Conservation (phyloP, 495 filamentous ascomycete genomes). For the Daldinia concentrica region DNA sequence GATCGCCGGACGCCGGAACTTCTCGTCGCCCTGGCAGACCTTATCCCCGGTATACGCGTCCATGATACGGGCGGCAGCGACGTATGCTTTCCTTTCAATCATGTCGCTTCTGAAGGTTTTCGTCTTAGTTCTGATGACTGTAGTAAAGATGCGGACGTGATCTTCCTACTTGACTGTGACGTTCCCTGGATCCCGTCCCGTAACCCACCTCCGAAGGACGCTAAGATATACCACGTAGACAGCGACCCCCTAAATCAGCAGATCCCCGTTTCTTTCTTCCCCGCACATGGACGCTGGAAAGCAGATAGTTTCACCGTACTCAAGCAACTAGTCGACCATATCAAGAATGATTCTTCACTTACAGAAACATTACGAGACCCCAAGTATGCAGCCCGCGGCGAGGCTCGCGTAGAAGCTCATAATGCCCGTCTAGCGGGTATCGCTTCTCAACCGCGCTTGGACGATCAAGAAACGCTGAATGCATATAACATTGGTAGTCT, state of each 20-base stretch:
- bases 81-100: slow-evolving; percentile 78
- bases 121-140: slow-evolving; percentile 71
- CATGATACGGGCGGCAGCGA: slow-evolving; percentile 79
- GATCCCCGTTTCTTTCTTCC: slow-evolving; percentile 66
- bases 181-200: slow-evolving; percentile 77
- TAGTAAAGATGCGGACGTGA: slow-evolving; percentile 74
- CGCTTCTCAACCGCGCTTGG: slow-evolving; percentile 30
- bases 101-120: slow-evolving; percentile 69
- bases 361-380: slow-evolving; percentile 14
- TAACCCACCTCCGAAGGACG: slow-evolving; percentile 55
- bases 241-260: slow-evolving; percentile 76
- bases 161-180: slow-evolving; percentile 79
- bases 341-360: slow-evolving; percentile 27
- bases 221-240: slow-evolving; percentile 74
- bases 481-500: slow-evolving; percentile 43
- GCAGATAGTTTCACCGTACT: slow-evolving; percentile 52
- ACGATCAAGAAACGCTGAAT: slow-evolving; percentile 21
- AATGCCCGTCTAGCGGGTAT: slow-evolving; percentile 26
- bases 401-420: slow-evolving; percentile 24
- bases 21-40: slow-evolving; percentile 70
- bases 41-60: slow-evolving; percentile 71
- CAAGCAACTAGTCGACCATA: slow-evolving; percentile 44
- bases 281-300: slow-evolving; percentile 49
- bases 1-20: slow-evolving; percentile 65
- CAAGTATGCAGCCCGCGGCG: slow-evolving; percentile 28